These are phyloP conservation scores for Coniferiporia sulphurascens DNA, from an alignment of 1,284 basidiomycete species.

Conservation along the genomic window DNA sequence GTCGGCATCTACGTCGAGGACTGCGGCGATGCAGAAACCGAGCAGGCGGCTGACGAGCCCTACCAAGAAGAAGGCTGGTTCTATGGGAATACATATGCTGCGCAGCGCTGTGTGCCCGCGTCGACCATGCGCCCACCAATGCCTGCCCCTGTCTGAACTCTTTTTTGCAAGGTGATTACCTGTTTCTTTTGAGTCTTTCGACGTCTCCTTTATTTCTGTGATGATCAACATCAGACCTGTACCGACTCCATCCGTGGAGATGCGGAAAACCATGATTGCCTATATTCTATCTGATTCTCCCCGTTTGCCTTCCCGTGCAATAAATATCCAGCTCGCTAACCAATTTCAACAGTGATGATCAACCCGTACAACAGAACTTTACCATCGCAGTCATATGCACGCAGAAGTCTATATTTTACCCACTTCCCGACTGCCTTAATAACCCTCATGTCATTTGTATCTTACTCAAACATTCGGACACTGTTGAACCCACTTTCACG, in stretches of 20 bases:
- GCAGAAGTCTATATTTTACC: neutral
- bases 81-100: slow-evolving; percentile 52
- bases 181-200: neutral
- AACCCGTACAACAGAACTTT: neutral
- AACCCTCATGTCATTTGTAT: neutral
- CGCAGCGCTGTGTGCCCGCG: slow-evolving; percentile 45
- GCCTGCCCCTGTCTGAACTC: slow-evolving; percentile 13
- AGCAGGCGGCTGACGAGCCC: slow-evolving; percentile 24
- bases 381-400: neutral
- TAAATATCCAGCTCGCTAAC: neutral
- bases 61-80: slow-evolving; percentile 49
- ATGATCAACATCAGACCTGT: slow-evolving; percentile 45
- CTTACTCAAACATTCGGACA: neutral
- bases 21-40: slow-evolving; percentile 33
- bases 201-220: slow-evolving; percentile 19
- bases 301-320: neutral
- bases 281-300: slow-evolving; percentile 31
- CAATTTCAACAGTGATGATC: neutral
- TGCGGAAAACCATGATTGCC: slow-evolving; percentile 38
- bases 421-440: neutral
- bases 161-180: slow-evolving; percentile 10
- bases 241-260: slow-evolving; percentile 31
- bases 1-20: slow-evolving; percentile 74
- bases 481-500: neutral
- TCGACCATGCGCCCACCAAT: slow-evolving; percentile 56